Base-by-base conservation (phyloP, 768 basidiomycete genomes). In the Rhodotorula paludigena region DNA sequence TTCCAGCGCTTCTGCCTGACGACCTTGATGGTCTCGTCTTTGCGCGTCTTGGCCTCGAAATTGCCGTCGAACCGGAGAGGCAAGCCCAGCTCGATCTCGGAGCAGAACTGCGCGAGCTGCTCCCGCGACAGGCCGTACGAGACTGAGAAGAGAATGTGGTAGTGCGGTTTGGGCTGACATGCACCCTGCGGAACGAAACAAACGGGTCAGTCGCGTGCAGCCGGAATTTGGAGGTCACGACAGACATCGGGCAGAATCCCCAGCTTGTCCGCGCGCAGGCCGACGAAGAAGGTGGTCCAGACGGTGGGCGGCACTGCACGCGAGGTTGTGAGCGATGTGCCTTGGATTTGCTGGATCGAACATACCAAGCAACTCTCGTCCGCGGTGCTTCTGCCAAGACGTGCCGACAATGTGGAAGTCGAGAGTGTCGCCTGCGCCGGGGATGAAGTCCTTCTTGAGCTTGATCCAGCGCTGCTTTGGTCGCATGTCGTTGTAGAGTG, bases 261-360 rank as follows among this genome's bases (percentile, higher is more conserved):
- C 1, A 71, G 49, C 1, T 64, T 35, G 20, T 57, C 39, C 10
- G 56, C 71, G 1, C 41, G 71, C 0, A 82, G 84, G 5, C 88
- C 92, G 38, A 92, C 79, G 76, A 87, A 89, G 77, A 93, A 91
- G 0, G 86, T 90, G 1, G 89, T 93, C 56, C 84, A 84, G 5
- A 85, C 84, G 18, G 82, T 82, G 5, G 89, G 85, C 18, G 87
- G 79, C 8, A 92, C 90, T 90, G 64, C 23, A n/a, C 18, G n/a
- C 16, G 25, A 52, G 14, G 30, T 2, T 42, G 23, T 35, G 23
- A 21, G 20, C 42, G 28, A 35, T 4, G 42, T 5, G 20, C 42
- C 20, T 45, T 23, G 8, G 44, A 18, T 23, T 8, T 45, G 44
- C 21, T 23, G 21, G 16, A 7, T 23, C 33, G 21, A 9, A 63